Evolutionary conservation across 495 filamentous ascomycete species (phyloP).

Genomic region (Amphirosellinia nigrospora): DNA sequence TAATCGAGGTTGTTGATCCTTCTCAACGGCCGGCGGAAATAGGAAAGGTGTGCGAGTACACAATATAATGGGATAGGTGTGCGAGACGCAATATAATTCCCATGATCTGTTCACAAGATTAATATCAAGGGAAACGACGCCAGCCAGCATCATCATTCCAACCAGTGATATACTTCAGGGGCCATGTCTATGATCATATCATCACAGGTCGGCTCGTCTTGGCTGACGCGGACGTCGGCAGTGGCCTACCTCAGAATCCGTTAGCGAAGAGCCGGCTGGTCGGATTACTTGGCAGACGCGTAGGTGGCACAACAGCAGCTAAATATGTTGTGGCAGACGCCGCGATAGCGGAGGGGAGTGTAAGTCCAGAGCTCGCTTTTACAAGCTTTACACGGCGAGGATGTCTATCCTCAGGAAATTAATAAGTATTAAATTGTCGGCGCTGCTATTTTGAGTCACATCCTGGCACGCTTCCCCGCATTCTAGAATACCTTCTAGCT

Average conservation of each 20-base stretch:
- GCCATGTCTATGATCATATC: neutral
- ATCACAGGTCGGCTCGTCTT: neutral
- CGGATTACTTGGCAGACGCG: neutral
- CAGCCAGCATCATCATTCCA: neutral
- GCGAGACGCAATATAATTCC: neutral
- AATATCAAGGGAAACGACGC: neutral
- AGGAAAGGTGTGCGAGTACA: too few relatives aligned
- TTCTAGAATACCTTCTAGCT: neutral
- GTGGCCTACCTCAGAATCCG: neutral
- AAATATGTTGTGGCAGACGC: neutral
- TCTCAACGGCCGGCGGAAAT: neutral
- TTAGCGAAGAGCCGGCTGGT: slow-evolving; percentile 14
- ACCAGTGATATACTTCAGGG: neutral
- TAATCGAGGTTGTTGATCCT: neutral
- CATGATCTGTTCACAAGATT: neutral
- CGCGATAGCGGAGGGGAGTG: too few relatives aligned
- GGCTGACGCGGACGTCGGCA: neutral
- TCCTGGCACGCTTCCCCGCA: slow-evolving; percentile 9
- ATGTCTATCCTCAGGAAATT: neutral
- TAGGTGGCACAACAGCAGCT: slow-evolving; percentile 5
- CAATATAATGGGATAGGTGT: too few relatives aligned
- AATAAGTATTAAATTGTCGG: neutral
- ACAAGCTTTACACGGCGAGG: neutral
- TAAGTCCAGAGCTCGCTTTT: too few relatives aligned
- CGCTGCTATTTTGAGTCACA: neutral